A percentile compares a stretch with the other conserved stretches of the same genome.
These are phyloP conservation scores for Aspergillus transmontanensis DNA, from an alignment of 2,329 filamentous ascomycete species.

Conservation along the genomic window DNA sequence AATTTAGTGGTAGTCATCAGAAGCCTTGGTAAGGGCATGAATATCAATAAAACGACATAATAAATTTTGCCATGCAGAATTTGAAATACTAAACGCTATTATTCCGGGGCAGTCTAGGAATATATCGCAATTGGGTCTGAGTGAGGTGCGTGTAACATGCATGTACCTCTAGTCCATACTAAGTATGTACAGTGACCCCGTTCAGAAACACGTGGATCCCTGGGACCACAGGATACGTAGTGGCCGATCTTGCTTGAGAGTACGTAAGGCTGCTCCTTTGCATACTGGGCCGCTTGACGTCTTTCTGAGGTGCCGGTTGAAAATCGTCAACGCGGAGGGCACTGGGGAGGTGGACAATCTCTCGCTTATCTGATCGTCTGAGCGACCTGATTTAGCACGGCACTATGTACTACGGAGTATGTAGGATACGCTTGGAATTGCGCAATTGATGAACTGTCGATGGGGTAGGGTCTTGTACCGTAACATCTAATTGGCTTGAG, in stretches of 20 bases:
- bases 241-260: not conserved
- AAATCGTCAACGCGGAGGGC: not conserved
- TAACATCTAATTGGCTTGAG: not conserved
- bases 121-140: not conserved
- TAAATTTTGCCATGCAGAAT: not conserved
- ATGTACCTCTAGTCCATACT: not conserved
- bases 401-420: not conserved
- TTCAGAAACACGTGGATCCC: not conserved
- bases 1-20: not conserved
- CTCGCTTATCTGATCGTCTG: not conserved
- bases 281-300: not conserved
- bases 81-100: no score
- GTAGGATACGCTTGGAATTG: not conserved
- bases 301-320: not conserved
- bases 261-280: not conserved
- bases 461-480: not conserved
- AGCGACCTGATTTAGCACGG: not conserved
- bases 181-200: not conserved
- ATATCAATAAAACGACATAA: not conserved
- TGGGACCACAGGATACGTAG: not conserved
- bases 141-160: not conserved
- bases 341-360: not conserved
- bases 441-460: constrained; percentile 1
- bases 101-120: not conserved
- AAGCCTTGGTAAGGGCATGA: not conserved